A percentile compares a stretch with the other conserved stretches of the same genome.
Conservation (phyloP, 2,329 filamentous ascomycete genomes). For the Neurospora crassa region DNA sequence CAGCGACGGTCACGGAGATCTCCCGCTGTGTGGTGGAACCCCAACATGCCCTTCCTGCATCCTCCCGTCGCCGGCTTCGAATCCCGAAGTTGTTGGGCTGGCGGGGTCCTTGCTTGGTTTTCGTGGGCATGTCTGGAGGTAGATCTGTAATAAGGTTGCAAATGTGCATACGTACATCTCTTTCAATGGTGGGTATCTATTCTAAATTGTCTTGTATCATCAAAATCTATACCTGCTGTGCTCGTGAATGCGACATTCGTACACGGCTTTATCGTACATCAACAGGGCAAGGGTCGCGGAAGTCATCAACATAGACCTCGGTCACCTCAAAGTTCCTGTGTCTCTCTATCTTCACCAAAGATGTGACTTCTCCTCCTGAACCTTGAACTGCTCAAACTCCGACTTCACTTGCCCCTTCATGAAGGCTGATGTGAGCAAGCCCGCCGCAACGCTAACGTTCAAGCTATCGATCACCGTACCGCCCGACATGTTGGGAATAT, state of each 20-base stretch:
- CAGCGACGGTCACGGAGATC: not conserved
- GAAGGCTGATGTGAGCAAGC: slow-evolving; percentile 63
- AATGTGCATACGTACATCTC: not conserved
- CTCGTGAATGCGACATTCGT: not conserved
- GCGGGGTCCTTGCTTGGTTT: not conserved
- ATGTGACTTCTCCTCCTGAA: slow-evolving; percentile 3
- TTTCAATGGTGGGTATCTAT: not conserved
- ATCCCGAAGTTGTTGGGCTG: not conserved
- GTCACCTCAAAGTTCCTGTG: not conserved
- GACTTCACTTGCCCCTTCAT: slow-evolving; percentile 32
- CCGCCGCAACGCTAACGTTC: slow-evolving; percentile 86
- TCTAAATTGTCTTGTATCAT: not conserved
- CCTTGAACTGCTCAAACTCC: slow-evolving; percentile 7
- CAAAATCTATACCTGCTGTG: not conserved
- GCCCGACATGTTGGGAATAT: slow-evolving; percentile 48
- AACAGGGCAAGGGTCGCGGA: not conserved
- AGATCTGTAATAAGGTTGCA: not conserved
- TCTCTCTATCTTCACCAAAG: not conserved
- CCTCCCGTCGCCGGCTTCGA: not conserved
- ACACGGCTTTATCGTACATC: not conserved
- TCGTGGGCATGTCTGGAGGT: not conserved
- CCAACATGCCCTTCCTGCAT: not conserved
- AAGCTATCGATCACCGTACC: slow-evolving; percentile 68
- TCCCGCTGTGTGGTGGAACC: not conserved
- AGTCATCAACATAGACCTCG: not conserved